Evolutionary conservation across 176 grass and related monocot species (phyloP).

Genomic region (Oryza glumipatula): DNA sequence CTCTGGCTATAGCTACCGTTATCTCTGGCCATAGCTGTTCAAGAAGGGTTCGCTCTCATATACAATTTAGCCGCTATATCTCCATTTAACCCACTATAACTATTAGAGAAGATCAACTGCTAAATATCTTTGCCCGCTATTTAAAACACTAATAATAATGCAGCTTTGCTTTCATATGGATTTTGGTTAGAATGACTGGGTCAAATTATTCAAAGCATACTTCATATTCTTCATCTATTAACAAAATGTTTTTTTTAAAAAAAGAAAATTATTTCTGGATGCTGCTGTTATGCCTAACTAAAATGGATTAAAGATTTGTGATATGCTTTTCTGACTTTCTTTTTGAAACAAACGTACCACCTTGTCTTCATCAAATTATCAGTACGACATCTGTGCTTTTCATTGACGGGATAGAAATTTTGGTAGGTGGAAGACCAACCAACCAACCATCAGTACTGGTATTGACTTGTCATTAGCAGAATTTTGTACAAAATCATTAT

Average conservation of each 20-base stretch:
- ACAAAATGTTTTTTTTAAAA: background rate
- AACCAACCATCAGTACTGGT: background rate
- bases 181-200: no score
- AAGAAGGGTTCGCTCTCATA: no score
- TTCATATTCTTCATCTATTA: background rate
- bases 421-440: background rate
- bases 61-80: no score
- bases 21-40: no score
- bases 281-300: background rate
- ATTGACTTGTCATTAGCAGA: background rate
- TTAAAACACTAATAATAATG: background rate
- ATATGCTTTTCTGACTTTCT: background rate
- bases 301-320: background rate
- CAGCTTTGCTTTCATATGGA: background rate
- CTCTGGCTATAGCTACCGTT: no score
- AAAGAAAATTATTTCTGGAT: no score
- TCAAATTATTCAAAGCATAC: background rate
- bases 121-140: no score
- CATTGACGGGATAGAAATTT: background rate
- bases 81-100: no score
- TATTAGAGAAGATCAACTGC: no score
- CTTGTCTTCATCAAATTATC: background rate
- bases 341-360: background rate
- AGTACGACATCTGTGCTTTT: background rate
- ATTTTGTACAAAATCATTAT: background rate